Base-by-base conservation (phyloP, 2,329 filamentous ascomycete species). In the Aschersonia sp. region DNA sequence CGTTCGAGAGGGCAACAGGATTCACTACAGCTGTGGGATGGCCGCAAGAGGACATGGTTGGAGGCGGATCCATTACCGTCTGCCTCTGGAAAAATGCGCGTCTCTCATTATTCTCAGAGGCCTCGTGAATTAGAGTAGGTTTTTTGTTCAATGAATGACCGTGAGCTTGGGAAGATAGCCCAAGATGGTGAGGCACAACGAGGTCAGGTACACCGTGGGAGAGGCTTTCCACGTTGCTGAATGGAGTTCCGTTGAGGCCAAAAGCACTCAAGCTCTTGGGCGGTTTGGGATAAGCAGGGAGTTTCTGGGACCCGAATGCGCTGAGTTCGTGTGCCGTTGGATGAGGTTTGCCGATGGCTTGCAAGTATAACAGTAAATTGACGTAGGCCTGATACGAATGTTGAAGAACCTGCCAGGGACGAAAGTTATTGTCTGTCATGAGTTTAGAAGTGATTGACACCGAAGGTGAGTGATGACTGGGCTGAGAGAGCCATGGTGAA, bases 331-430 rank as follows among this genome's bases (percentile, higher is more conserved):
- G 58, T 51, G 67, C 69, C 20, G 60, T 59, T 20, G 66, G 60
- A 7, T 65, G 65, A 2, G 67, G 61, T 55, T 71, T 80, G 49
- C 77, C 80, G 28, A 69, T 70, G 47, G 77, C 73, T 51, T 84
- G 78, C 5, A 85, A 68, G 53, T 77, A 78, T 7, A 78, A 66
- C 3, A 89, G 66, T 5, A 91, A 71, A 52, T 87, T 81, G 45
- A 84, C 70, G 61, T 89, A 89, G 32, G 82, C 75, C 53, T 73
- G 73, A 59, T 89, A 82, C n/a, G 84, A 85, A 65, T 80, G 81
- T 10, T 75, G 69, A 30, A 89, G 65, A 2, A 78, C 77, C 20
- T 20, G 20, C 20, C 20, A 20, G 20, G 20, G 20, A 20, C 20
- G 20, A 20, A 20, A 20, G 20, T 20, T 20, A 20, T 20, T 20